Conservation (phyloP, 2,329 filamentous ascomycete species). For the Monilinia vaccinii-corymbosi region DNA sequence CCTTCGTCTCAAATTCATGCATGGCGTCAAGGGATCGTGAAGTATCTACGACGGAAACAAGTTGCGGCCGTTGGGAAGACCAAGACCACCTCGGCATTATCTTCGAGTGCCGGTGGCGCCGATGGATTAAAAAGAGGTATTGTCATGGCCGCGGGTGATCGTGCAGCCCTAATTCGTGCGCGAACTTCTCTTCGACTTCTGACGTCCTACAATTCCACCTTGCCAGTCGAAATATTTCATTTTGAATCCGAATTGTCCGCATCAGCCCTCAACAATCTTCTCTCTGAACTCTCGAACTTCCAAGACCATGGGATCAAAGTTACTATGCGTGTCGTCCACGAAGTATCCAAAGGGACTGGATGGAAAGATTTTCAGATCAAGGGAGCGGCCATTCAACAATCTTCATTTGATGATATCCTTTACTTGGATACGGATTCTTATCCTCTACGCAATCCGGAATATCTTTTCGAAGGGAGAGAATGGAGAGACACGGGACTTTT, state of each 20-base stretch:
- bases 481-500: conserved; percentile 17
- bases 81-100: conserved; percentile 1
- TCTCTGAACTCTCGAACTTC: neutral
- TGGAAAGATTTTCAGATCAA: conserved; percentile 21
- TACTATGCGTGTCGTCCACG: conserved; percentile 12
- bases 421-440: conserved; percentile 19
- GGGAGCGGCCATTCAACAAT: conserved; percentile 18
- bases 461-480: conserved; percentile 13
- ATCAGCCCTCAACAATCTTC: neutral
- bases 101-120: neutral
- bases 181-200: conserved; percentile 16
- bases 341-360: conserved; percentile 13
- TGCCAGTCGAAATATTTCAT: conserved; percentile 19
- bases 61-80: neutral
- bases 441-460: conserved; percentile 14
- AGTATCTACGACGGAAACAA: conserved; percentile 8
- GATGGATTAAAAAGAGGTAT: conserved; percentile 12
- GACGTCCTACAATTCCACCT: conserved; percentile 18
- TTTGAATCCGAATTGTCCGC: conserved; percentile 14
- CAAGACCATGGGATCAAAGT: conserved; percentile 3
- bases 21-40: conserved; percentile 15
- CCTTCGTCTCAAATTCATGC: conserved; percentile 12
- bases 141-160: conserved; percentile 20
- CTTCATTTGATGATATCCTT: conserved; percentile 17
- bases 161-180: conserved; percentile 10